These are phyloP conservation scores for Verticillium isaacii DNA, from an alignment of 2,329 filamentous ascomycete species.

Conservation along the genomic window DNA sequence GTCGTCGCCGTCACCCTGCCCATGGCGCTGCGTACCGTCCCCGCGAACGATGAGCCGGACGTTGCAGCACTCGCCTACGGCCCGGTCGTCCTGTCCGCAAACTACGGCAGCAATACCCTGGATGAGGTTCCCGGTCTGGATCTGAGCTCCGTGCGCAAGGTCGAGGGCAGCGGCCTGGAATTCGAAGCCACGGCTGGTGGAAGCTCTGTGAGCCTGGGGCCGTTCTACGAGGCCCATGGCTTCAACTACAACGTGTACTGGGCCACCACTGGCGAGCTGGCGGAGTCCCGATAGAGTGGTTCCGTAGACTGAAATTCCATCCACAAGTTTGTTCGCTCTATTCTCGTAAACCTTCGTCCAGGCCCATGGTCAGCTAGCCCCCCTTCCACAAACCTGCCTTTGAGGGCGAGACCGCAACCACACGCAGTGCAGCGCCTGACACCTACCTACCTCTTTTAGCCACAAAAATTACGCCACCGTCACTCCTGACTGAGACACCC, in stretches of 20 bases:
- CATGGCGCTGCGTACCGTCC: conserved; percentile 35
- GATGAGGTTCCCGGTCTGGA: conserved; percentile 21
- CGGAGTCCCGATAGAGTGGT: not conserved
- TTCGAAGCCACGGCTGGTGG: conserved; percentile 27
- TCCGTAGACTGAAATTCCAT: not conserved
- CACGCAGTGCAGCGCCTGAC: no score
- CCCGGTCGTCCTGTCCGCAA: conserved; percentile 37
- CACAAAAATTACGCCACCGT: not conserved
- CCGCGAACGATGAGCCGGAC: conserved; percentile 39
- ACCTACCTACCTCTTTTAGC: not conserved
- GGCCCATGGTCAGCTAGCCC: no score
- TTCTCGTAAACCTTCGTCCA: no score
- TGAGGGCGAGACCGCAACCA: no score
- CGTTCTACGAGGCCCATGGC: conserved; percentile 35
- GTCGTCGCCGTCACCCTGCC: conserved; percentile 36
- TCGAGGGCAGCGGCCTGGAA: conserved; percentile 15
- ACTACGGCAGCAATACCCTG: conserved; percentile 32
- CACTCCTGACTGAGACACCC: not conserved
- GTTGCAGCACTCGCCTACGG: conserved; percentile 43
- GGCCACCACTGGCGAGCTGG: conserved; percentile 12
- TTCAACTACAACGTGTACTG: conserved; percentile 39
- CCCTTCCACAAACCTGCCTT: no score
- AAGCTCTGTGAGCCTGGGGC: conserved; percentile 23
- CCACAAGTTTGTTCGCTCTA: not conserved
- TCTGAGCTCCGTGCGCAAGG: conserved; percentile 21